Evolutionary conservation across 2,329 filamentous ascomycete species (phyloP).

Genomic region (Fusarium tanahbumbuense): DNA sequence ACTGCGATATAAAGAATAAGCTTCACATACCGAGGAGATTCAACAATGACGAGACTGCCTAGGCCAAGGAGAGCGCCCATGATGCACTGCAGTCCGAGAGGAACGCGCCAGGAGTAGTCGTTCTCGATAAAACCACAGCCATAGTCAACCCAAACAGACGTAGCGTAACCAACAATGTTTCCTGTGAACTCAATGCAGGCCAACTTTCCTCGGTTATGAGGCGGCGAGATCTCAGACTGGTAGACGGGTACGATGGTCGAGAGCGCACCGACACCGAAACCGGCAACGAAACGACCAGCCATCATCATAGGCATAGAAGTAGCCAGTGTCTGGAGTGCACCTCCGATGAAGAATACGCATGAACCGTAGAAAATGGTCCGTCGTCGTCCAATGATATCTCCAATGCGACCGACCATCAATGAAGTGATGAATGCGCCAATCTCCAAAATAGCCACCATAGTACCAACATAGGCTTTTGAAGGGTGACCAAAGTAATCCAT

Average conservation of each 20-base stretch:
- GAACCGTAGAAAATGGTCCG: constrained; percentile 95
- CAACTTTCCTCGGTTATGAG: constrained; percentile 93
- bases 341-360: constrained; percentile 85
- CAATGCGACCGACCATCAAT: constrained; percentile 84
- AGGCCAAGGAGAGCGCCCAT: constrained; percentile 89
- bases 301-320: constrained; percentile 91
- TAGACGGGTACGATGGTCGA: constrained; percentile 95
- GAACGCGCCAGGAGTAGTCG: constrained; percentile 89
- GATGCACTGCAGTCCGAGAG: constrained; percentile 89
- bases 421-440: constrained; percentile 93
- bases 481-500: constrained; percentile 93
- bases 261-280: constrained; percentile 86
- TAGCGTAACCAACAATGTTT: constrained; percentile 95
- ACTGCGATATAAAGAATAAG: background rate
- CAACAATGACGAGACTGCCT: constrained; percentile 92
- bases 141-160: constrained; percentile 99
- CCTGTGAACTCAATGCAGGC: constrained; percentile 98
- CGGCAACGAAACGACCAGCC: constrained; percentile 83
- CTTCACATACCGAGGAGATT: constrained; percentile 84
- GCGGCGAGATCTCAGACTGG: constrained; percentile 94
- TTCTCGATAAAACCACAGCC: constrained; percentile 91
- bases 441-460: constrained; percentile 97
- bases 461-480: constrained; percentile 86
- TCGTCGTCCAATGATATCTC: constrained; percentile 89
- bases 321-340: constrained; percentile 84